Evolutionary conservation across 306 rosid genomes (phyloP).

Genomic region (Rosa chinensis): DNA sequence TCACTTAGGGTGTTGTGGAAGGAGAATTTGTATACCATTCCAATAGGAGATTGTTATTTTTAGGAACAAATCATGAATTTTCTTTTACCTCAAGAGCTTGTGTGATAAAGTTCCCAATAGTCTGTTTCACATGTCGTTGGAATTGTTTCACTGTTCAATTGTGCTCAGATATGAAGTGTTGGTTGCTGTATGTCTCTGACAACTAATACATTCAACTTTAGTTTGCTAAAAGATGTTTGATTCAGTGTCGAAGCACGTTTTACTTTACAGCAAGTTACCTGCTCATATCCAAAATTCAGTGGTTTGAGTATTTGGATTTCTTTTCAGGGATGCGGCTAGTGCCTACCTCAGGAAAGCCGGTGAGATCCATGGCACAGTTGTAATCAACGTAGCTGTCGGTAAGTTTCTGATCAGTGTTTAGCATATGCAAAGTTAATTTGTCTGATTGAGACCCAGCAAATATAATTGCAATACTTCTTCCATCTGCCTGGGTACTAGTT

Average conservation of each 20-base stretch:
- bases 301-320: slow-evolving; percentile 14
- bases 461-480: neutral
- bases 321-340: slow-evolving; percentile 68
- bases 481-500: neutral
- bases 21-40: neutral
- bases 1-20: neutral
- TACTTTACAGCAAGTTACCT: neutral
- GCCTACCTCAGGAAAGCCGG: slow-evolving; percentile 80
- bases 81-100: neutral
- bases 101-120: neutral
- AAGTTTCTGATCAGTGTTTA: slow-evolving; percentile 29
- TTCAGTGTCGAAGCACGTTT: neutral
- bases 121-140: neutral
- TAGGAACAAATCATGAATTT: neutral
- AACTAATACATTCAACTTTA: neutral
- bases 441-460: neutral
- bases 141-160: neutral
- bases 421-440: neutral
- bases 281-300: neutral
- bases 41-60: neutral
- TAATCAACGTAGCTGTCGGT: slow-evolving; percentile 71
- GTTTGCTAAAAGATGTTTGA: neutral
- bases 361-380: slow-evolving; percentile 73
- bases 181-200: neutral
- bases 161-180: neutral